A percentile compares a stretch with the other conserved stretches of the same genome.
phyloP scores from a whole-genome alignment of 1,139 yeast species.

The Pichia inconspicua region DNA sequence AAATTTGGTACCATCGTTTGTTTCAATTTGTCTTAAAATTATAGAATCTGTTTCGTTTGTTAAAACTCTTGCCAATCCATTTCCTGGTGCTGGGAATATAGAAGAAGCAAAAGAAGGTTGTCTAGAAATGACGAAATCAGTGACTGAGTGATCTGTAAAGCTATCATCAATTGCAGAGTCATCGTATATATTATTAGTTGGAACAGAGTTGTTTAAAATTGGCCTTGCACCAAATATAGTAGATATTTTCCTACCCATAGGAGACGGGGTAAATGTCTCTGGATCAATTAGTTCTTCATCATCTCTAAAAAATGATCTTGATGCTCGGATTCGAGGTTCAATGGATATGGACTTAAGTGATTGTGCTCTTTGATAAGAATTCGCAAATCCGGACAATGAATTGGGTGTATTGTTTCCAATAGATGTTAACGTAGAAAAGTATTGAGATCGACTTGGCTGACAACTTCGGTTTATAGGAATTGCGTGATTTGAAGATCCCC shows the following conservation, averaged over 20 bases:
- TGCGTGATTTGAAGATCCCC: conserved; percentile 10
- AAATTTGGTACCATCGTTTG: conserved; percentile 62
- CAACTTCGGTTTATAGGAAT: conserved; percentile 16
- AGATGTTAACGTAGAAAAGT: conserved; percentile 30
- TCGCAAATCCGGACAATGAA: conserved; percentile 70
- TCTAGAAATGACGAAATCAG: conserved; percentile 18
- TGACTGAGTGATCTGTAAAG: conserved; percentile 24
- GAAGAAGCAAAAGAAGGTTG: conserved; percentile 17
- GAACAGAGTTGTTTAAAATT: conserved; percentile 22
- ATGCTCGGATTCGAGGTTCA: conserved; percentile 37
- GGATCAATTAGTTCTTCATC: conserved; percentile 65
- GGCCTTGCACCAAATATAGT: conserved; percentile 33
- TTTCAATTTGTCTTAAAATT: conserved; percentile 50
- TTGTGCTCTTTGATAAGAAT: conserved; percentile 73
- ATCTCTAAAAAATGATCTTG: conserved; percentile 44
- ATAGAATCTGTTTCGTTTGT: conserved; percentile 24
- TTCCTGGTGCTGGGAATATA: conserved; percentile 15
- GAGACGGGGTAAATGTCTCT: conserved; percentile 59
- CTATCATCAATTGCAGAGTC: conserved; percentile 33
- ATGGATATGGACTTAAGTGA: conserved; percentile 49
- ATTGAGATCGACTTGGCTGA: conserved; percentile 15
- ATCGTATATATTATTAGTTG: conserved; percentile 21
- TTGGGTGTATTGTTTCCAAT: conserved; percentile 37
- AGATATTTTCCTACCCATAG: conserved; percentile 57
- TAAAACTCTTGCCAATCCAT: conserved; percentile 16